These are phyloP conservation scores for Salvia miltiorrhiza DNA, from an alignment of 257 asterid genomes.

Conservation along the genomic window DNA sequence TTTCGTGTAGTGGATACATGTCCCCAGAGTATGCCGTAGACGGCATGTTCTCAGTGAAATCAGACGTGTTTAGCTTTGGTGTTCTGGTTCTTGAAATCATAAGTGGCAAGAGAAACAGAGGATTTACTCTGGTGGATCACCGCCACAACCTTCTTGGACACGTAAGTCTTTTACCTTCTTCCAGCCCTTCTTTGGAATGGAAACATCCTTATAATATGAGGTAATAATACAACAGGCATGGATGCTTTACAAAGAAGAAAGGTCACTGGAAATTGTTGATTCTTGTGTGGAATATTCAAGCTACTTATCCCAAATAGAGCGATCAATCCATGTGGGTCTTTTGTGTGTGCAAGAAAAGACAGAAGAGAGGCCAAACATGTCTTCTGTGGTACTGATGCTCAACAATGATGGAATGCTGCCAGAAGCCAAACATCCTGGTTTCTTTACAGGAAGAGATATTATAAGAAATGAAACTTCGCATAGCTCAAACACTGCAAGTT, in stretches of 20 bases:
- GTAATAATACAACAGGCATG: slow-evolving; percentile 25
- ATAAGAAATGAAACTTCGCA: neutral
- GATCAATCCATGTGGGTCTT: slow-evolving; percentile 32
- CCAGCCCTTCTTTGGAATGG: no score
- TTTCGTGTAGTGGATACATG: slow-evolving; percentile 37
- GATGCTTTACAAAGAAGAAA: slow-evolving; percentile 36
- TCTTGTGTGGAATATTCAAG: neutral
- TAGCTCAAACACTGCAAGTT: neutral
- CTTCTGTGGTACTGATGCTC: slow-evolving; percentile 29
- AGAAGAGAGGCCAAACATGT: slow-evolving; percentile 34
- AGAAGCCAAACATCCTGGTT: slow-evolving; percentile 28
- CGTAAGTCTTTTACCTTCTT: neutral
- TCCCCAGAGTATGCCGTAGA: slow-evolving; percentile 39
- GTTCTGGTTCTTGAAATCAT: slow-evolving; percentile 37
- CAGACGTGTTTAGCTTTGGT: slow-evolving; percentile 47
- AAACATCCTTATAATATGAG: neutral
- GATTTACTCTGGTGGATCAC: slow-evolving; percentile 14
- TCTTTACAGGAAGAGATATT: slow-evolving; percentile 23
- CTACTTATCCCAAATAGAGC: slow-evolving; percentile 9
- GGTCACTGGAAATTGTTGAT: slow-evolving; percentile 25
- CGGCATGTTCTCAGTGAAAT: slow-evolving; percentile 38
- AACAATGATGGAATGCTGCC: slow-evolving; percentile 25
- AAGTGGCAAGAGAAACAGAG: slow-evolving; percentile 35
- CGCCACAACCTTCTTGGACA: slow-evolving; percentile 36
- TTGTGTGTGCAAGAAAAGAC: slow-evolving; percentile 28